A percentile compares a stretch with the other conserved stretches of the same genome.
These are phyloP conservation scores for Xylariomycetidae sp. DNA, from an alignment of 2,329 filamentous ascomycete species.

Conservation along the genomic window DNA sequence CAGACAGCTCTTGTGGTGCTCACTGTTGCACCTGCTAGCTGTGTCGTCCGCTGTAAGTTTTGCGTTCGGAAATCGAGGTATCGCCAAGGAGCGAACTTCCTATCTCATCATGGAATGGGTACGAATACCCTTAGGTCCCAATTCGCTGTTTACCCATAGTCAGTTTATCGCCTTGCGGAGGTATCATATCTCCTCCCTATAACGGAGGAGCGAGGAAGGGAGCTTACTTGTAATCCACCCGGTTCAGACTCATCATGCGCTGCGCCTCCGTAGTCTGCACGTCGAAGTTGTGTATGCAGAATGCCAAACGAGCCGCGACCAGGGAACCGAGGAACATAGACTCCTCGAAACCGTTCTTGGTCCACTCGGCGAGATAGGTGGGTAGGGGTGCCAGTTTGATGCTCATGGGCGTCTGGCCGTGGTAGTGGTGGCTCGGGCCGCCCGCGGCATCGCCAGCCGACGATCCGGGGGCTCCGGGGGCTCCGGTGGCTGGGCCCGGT, in stretches of 20 bases:
- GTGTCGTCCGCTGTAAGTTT: too few species aligned
- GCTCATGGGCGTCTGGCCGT: constrained; percentile 71
- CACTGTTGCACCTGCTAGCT: too few species aligned
- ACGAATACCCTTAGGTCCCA: constrained; percentile 14
- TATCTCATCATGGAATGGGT: constrained; percentile 12
- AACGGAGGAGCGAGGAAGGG: not conserved
- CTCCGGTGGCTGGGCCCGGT: too few species aligned
- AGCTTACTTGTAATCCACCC: constrained; percentile 58
- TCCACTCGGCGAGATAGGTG: constrained; percentile 88
- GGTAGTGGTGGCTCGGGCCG: constrained; percentile 47
- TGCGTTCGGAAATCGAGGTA: too few species aligned
- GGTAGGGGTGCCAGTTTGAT: constrained; percentile 76
- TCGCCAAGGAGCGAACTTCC: not conserved
- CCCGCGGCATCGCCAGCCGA: constrained; percentile 37
- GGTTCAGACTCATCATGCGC: constrained; percentile 51
- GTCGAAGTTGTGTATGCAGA: constrained; percentile 56
- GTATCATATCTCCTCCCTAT: not conserved
- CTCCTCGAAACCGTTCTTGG: constrained; percentile 75
- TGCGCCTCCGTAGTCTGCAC: constrained; percentile 47
- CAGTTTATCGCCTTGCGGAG: constrained; percentile 1
- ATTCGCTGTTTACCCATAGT: constrained; percentile 8
- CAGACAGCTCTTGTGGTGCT: too few species aligned
- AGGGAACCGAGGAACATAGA: constrained; percentile 82
- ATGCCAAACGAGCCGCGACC: constrained; percentile 65
- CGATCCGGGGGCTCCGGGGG: constrained; percentile 38